These are phyloP conservation scores for Porphyrellus cyaneotinctus DNA, from an alignment of 768 basidiomycete species.

Conservation along the genomic window DNA sequence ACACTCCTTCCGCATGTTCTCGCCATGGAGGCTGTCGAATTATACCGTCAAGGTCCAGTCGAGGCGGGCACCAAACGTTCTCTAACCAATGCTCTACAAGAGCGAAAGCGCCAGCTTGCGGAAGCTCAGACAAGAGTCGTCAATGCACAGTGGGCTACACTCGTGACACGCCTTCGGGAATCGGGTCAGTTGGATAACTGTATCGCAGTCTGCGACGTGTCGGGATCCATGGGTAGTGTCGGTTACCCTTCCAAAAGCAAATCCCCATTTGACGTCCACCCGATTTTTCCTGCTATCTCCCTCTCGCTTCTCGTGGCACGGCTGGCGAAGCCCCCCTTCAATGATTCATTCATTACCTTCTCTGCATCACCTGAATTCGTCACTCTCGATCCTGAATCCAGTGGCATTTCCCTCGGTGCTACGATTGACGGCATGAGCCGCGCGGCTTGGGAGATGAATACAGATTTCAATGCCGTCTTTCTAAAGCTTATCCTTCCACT, in stretches of 20 bases:
- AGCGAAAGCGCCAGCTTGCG: constrained; percentile 29
- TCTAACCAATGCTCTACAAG: constrained; percentile 14
- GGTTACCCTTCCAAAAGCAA: background rate
- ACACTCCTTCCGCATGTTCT: constrained; percentile 65
- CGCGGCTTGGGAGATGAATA: constrained; percentile 53
- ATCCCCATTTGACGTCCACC: constrained; percentile 26
- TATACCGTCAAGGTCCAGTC: background rate
- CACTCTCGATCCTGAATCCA: constrained; percentile 39
- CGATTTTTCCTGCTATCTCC: constrained; percentile 60
- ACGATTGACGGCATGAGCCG: constrained; percentile 36
- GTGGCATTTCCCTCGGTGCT: constrained; percentile 28
- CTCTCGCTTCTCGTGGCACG: constrained; percentile 64
- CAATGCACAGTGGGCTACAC: constrained; percentile 64
- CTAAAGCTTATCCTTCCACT: constrained; percentile 57
- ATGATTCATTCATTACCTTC: constrained; percentile 67
- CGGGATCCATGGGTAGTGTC: constrained; percentile 61
- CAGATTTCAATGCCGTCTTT: constrained; percentile 61
- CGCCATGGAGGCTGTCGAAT: constrained; percentile 35
- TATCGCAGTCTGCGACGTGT: constrained; percentile 70
- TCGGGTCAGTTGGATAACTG: constrained; percentile 56
- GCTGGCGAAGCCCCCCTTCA: constrained; percentile 61
- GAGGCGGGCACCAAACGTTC: background rate
- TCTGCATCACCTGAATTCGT: constrained; percentile 48
- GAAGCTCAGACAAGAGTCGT: constrained; percentile 42
- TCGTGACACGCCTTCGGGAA: constrained; percentile 51